These are phyloP conservation scores for Ophiostoma himal-ulmi DNA, from an alignment of 2,329 filamentous ascomycete species.

Conservation along the genomic window DNA sequence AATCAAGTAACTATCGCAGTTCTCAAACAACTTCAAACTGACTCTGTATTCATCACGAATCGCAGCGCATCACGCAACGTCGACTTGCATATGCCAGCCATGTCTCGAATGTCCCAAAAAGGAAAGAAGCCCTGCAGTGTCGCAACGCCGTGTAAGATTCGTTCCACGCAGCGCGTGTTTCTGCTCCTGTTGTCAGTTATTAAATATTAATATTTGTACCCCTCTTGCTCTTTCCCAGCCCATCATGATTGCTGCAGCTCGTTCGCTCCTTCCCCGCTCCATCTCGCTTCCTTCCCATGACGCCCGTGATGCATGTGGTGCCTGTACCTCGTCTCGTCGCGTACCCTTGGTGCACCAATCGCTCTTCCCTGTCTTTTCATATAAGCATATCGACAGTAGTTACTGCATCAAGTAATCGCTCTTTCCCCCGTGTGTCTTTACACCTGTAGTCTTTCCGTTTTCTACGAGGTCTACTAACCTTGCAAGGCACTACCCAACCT, in stretches of 20 bases:
- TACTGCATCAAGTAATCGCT: background rate
- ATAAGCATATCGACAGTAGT: background rate
- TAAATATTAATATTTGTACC: background rate
- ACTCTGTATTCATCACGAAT: background rate
- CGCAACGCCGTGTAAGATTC: background rate
- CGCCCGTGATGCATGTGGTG: background rate
- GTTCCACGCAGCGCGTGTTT: background rate
- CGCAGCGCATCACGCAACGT: background rate
- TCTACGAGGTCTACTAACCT: background rate
- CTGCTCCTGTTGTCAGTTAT: background rate
- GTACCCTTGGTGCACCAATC: background rate
- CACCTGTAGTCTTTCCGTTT: background rate
- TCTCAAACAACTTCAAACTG: background rate
- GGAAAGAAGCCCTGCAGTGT: background rate
- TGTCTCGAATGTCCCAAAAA: constrained; percentile 11
- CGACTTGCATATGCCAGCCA: constrained; percentile 8
- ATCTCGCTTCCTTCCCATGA: background rate
- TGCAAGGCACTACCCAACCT: constrained; percentile 12
- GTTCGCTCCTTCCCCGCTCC: background rate
- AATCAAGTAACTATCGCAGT: background rate
- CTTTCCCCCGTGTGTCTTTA: background rate
- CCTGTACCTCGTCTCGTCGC: background rate
- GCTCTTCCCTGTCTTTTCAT: background rate
- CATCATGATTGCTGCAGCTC: background rate
- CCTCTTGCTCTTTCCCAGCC: background rate